Percentiles rank a stretch among this genome's conserved stretches.
phyloP scores from a whole-genome alignment of 352 stramenopile genomes.

The Phytophthora syringae region DNA sequence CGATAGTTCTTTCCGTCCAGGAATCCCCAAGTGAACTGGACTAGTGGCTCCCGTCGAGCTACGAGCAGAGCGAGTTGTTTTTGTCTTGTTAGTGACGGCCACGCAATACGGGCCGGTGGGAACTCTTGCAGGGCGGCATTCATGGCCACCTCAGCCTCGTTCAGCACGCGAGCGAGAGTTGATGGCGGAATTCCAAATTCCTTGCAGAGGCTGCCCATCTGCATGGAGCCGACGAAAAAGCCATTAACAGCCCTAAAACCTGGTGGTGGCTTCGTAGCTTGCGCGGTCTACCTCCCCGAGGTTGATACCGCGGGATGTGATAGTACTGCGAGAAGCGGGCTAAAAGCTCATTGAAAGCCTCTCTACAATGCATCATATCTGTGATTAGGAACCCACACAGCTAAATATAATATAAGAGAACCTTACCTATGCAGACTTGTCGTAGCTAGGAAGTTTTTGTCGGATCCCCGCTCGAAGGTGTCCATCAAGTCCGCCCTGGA shows the following conservation, averaged over 20 bases:
- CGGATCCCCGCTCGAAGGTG: too few relatives aligned
- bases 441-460: too few relatives aligned
- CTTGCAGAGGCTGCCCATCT: not conserved
- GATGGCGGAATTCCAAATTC: not conserved
- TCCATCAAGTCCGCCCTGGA: too few relatives aligned
- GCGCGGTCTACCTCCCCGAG: not conserved
- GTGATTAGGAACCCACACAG: too few relatives aligned
- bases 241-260: not conserved
- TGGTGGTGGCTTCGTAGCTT: not conserved
- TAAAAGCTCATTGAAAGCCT: too few relatives aligned
- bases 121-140: not conserved
- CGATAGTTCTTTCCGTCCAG: not conserved
- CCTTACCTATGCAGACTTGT: too few relatives aligned
- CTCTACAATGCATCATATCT: too few relatives aligned
- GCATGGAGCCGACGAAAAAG: not conserved
- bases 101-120: not conserved
- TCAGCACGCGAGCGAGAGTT: not conserved
- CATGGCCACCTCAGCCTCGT: not conserved
- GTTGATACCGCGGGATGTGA: too few relatives aligned
- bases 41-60: not conserved
- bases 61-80: too few relatives aligned
- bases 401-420: too few relatives aligned
- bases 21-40: slow-evolving; percentile 1
- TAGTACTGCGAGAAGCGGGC: too few relatives aligned
- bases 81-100: not conserved